Evolutionary conservation across 2,329 filamentous ascomycete genomes (phyloP).

Genomic region (Phyllosticta citrichinensis): DNA sequence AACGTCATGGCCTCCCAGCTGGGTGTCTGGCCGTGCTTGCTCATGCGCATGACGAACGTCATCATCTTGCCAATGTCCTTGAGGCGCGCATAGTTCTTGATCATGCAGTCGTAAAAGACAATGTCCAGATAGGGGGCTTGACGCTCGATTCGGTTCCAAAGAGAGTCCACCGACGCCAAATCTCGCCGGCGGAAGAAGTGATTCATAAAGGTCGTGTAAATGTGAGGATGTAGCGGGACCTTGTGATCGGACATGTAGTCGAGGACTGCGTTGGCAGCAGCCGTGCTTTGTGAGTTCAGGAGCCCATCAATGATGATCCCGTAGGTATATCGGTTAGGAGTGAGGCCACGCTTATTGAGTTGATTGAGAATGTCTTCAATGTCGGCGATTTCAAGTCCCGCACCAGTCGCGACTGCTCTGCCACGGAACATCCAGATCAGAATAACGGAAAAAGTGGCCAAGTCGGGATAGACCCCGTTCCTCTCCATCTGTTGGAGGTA

Average conservation of each 20-base stretch:
- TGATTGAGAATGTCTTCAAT: background rate
- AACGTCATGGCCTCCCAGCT: slow-evolving; percentile 31
- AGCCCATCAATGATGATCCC: slow-evolving; percentile 60
- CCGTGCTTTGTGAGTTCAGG: slow-evolving; percentile 38
- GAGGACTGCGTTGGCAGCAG: slow-evolving; percentile 51
- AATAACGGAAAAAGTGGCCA: slow-evolving; percentile 64
- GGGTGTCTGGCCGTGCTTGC: slow-evolving; percentile 29
- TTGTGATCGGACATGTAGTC: slow-evolving; percentile 48
- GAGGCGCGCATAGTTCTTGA: slow-evolving; percentile 53
- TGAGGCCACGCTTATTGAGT: background rate
- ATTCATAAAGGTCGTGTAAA: slow-evolving; percentile 64
- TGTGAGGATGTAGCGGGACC: slow-evolving; percentile 49
- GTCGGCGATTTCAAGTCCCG: background rate
- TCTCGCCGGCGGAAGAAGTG: slow-evolving; percentile 56
- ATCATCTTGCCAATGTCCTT: slow-evolving; percentile 41
- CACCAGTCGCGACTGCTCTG: slow-evolving; percentile 31
- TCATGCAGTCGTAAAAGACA: slow-evolving; percentile 59
- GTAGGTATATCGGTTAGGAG: slow-evolving; percentile 35
- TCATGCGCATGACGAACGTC: slow-evolving; percentile 30
- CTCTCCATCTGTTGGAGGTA: slow-evolving; percentile 52
- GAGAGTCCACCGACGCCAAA: slow-evolving; percentile 46
- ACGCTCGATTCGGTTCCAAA: slow-evolving; percentile 42
- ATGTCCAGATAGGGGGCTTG: slow-evolving; percentile 35
- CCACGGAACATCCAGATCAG: slow-evolving; percentile 49
- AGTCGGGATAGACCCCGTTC: slow-evolving; percentile 47